Evolutionary conservation across 2,329 filamentous ascomycete genomes (phyloP).

Genomic region (Ceratocystis diversiconidia): DNA sequence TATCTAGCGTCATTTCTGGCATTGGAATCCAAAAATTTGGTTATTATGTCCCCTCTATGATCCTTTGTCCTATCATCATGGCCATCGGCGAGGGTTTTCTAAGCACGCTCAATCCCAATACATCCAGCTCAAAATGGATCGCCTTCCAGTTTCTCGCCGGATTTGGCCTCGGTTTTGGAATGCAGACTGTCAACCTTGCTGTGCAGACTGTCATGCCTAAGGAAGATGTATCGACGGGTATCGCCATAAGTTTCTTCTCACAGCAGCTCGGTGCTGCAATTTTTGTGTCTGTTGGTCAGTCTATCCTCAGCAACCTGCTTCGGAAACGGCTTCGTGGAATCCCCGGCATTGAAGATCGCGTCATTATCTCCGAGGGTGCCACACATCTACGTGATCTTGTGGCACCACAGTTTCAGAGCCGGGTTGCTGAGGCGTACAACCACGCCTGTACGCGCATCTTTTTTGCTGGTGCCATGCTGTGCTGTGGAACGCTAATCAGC

Average conservation of each 20-base stretch:
- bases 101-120: conserved; percentile 37
- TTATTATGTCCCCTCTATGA: conserved; percentile 46
- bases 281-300: conserved; percentile 43
- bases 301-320: conserved; percentile 36
- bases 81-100: conserved; percentile 42
- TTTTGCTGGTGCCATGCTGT: conserved; percentile 44
- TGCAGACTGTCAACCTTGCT: conserved; percentile 44
- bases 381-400: conserved; percentile 46
- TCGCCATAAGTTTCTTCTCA: conserved; percentile 42
- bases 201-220: conserved; percentile 39
- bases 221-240: conserved; percentile 40
- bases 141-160: conserved; percentile 45
- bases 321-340: conserved; percentile 28
- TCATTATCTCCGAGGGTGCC: conserved; percentile 36
- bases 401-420: conserved; percentile 32
- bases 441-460: conserved; percentile 47
- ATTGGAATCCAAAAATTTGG: conserved; percentile 37
- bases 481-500: conserved; percentile 40
- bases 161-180: conserved; percentile 43
- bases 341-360: conserved; percentile 31
- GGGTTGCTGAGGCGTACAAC: conserved; percentile 52
- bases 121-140: conserved; percentile 39
- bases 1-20: conserved; percentile 37
- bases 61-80: conserved; percentile 36
- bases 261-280: conserved; percentile 46